Evolutionary conservation across 192 early-diverging fungal species (phyloP), one percentile per base, ranked within the genome.

Genomic region (Coemansia sp.): DNA sequence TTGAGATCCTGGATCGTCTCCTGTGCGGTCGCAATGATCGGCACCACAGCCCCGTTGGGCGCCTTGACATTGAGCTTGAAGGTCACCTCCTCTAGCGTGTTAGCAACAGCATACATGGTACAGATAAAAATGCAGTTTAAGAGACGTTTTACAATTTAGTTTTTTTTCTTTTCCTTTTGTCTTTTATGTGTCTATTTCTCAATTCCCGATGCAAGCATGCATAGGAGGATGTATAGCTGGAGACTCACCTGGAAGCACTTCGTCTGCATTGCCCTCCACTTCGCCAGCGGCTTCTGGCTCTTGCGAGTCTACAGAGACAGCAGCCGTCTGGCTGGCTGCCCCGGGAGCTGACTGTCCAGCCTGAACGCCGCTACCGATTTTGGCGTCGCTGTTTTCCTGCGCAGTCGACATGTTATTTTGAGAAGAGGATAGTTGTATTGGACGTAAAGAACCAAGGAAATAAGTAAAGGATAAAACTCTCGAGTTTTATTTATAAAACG

Each of bases 1-100:
- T 91, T 92, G 65, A 99, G 87, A 66, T 97, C 95, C 64, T 92
- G 91, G 53, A 99, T 85, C 5, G 91, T 85, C 71, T 93, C 92
- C 54, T 85, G 85, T 58, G 91, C 80, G 34, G 87, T 90, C 5
- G 88, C 90, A 7, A 79, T 38, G 45, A 83, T 57, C 18, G 76
- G 71, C 5, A 84, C 68, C 9, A 41, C 28, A 8, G 70, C 64
- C 12, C 81, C 81, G 39, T 84, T 84, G 15, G 81, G 81, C 32
- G 81, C 73, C 55, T 74, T 76, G 65, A 85, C 72, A 12, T 60
- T 77, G 35, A 77, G 70, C 59, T 58, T 73, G 56, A 70, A 81
- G 32, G 78, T 62, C 52, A 61, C 68, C 34, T 84, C 81, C 55
- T 84, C 81, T 73, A 73, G n/a, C 2, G 17, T 54, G 15, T 54